These are phyloP conservation scores for Elaeagnus macrophylla DNA, from an alignment of 306 rosid genomes.

Conservation along the genomic window DNA sequence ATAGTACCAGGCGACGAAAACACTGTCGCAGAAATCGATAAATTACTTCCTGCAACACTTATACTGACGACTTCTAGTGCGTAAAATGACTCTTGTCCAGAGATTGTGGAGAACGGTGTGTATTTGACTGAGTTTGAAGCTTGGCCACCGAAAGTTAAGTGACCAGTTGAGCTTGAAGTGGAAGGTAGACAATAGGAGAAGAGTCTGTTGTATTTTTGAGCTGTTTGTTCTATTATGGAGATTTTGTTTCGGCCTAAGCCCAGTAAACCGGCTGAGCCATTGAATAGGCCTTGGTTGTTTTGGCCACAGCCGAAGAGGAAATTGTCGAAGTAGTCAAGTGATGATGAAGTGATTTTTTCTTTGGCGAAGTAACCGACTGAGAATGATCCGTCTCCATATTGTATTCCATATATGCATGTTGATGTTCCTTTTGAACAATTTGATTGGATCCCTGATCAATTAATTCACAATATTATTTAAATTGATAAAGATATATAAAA, in stretches of 20 bases:
- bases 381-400: constrained; percentile 44
- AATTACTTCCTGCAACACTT: constrained; percentile 23
- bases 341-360: constrained; percentile 30
- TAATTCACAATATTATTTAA: neutral
- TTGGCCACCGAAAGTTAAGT: constrained; percentile 36
- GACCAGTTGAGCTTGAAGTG: constrained; percentile 42
- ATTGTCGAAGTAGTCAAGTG: constrained; percentile 14
- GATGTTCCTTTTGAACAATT: constrained; percentile 22
- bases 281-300: constrained; percentile 49
- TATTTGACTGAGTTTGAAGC: constrained; percentile 19
- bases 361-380: constrained; percentile 43
- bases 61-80: constrained; percentile 37
- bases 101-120: constrained; percentile 35
- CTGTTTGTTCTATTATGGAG: constrained; percentile 60
- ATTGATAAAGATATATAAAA: too few relatives aligned
- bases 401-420: constrained; percentile 35
- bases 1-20: constrained; percentile 42
- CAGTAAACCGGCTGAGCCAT: constrained; percentile 47
- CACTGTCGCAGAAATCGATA: constrained; percentile 28
- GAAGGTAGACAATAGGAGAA: constrained; percentile 78
- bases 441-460: neutral
- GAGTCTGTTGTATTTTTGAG: constrained; percentile 29
- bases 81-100: constrained; percentile 28
- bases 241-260: constrained; percentile 69
- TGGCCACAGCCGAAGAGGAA: constrained; percentile 75